Evolutionary conservation across 305 asterid species (phyloP).

Genomic region (Fraxinus albicans): DNA sequence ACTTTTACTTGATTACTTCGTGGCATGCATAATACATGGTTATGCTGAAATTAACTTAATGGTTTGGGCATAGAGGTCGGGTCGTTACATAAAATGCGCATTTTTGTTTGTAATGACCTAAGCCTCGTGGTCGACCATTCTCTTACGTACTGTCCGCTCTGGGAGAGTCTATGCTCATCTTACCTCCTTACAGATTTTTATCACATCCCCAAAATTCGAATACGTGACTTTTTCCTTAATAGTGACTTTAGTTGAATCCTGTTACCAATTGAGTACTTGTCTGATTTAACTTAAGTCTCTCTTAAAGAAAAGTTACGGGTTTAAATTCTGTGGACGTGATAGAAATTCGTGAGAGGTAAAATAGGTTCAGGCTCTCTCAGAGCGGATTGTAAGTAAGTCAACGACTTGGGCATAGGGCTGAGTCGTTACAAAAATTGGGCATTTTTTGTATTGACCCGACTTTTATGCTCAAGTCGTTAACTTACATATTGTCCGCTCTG

Average conservation of each 20-base stretch:
- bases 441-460: not conserved
- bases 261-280: not conserved
- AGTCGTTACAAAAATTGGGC: not conserved
- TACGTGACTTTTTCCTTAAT: not conserved
- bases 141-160: not conserved
- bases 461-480: no score
- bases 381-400: not conserved
- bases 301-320: not conserved
- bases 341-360: not conserved
- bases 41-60: not conserved
- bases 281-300: not conserved
- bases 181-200: not conserved
- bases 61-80: not conserved
- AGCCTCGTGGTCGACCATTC: not conserved
- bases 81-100: not conserved
- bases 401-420: not conserved
- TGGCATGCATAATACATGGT: conserved; percentile 19
- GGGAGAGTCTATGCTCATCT: not conserved
- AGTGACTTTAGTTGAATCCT: not conserved
- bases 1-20: not conserved
- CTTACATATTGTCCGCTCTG: not conserved
- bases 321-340: not conserved
- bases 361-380: not conserved
- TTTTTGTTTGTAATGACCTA: not conserved
- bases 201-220: not conserved